These are phyloP conservation scores for Pseudocercospora fuligena DNA, from an alignment of 2,329 filamentous ascomycete species.

Conservation along the genomic window DNA sequence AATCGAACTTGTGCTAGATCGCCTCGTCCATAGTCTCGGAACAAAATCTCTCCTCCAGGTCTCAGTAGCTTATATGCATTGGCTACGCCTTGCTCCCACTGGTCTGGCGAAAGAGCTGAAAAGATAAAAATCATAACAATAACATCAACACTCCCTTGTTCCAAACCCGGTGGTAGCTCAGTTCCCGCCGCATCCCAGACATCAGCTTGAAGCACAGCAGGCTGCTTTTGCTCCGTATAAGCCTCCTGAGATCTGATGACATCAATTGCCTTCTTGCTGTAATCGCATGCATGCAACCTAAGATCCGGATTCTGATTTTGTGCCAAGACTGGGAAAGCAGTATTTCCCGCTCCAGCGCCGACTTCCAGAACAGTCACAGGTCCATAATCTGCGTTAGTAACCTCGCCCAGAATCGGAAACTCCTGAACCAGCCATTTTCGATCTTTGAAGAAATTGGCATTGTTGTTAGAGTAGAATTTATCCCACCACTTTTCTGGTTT, in stretches of 20 bases:
- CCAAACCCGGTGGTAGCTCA: conserved; percentile 74
- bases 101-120: conserved; percentile 80
- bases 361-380: conserved; percentile 80
- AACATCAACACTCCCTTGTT: conserved; percentile 82
- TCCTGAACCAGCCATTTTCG: conserved; percentile 97
- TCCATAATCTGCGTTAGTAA: conserved; percentile 73
- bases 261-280: conserved; percentile 91
- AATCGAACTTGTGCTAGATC: conserved; percentile 96
- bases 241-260: conserved; percentile 81
- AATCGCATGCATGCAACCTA: conserved; percentile 92
- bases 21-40: conserved; percentile 94
- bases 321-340: conserved; percentile 86
- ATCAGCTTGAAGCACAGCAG: conserved; percentile 76
- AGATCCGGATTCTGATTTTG: conserved; percentile 82
- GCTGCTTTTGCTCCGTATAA: conserved; percentile 62
- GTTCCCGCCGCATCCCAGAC: conserved; percentile 86
- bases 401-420: conserved; percentile 82
- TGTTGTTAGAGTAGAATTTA: conserved; percentile 96
- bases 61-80: conserved; percentile 86
- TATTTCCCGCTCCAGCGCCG: conserved; percentile 94
- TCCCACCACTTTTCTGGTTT: conserved; percentile 98
- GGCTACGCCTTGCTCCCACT: conserved; percentile 81
- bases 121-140: conserved; percentile 98
- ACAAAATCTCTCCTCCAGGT: conserved; percentile 89
- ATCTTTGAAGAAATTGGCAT: conserved; percentile 97